phyloP scores from a whole-genome alignment of 129 eudicot species.

The Helianthus tuberosus region DNA sequence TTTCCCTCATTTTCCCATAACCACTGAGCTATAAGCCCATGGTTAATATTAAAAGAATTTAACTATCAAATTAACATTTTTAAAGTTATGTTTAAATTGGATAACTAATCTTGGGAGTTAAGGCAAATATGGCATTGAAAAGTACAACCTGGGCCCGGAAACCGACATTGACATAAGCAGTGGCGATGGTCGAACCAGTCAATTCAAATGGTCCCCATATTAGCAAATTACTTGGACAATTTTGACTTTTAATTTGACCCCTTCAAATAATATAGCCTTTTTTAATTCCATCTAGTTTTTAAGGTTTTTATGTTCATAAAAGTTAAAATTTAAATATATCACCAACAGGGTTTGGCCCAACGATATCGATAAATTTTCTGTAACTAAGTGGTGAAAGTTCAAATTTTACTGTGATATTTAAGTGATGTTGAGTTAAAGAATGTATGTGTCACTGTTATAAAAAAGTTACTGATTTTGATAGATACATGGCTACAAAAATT shows the following conservation, averaged over 20 bases:
- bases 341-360: no score
- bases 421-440: no score
- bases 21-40: no score
- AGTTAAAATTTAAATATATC: neutral
- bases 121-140: conserved; percentile 28
- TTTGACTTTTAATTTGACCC: conserved; percentile 41
- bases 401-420: no score
- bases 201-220: conserved; percentile 2
- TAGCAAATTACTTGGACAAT: conserved; percentile 19
- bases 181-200: conserved; percentile 36
- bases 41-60: neutral
- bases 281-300: no score
- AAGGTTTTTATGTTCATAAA: neutral
- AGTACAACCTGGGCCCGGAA: neutral
- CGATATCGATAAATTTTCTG: no score
- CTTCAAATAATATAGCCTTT: conserved; percentile 29
- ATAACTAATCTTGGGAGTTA: conserved; percentile 17
- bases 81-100: neutral
- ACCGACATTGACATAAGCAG: conserved; percentile 29
- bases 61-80: neutral
- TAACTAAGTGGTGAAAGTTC: no score
- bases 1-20: no score
- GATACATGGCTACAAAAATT: no score
- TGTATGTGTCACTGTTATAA: no score
- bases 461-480: no score